Conservation (phyloP, 2,329 filamentous ascomycete genomes). For the Aureobasidium melanogenum region DNA sequence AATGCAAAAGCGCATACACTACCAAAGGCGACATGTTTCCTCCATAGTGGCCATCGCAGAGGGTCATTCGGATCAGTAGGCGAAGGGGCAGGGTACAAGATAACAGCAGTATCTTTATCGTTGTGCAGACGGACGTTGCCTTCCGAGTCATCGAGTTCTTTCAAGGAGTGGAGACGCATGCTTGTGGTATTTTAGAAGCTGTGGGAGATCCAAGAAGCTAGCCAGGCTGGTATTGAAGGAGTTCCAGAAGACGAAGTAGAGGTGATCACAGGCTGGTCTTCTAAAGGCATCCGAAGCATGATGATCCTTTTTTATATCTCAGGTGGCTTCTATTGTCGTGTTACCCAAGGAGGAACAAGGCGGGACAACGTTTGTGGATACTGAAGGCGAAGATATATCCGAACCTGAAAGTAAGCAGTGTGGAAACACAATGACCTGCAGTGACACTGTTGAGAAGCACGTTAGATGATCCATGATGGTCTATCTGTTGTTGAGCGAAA, state of each 20-base stretch:
- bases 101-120: constrained; percentile 21
- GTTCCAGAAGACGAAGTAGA: neutral
- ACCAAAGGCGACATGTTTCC: constrained; percentile 39
- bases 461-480: neutral
- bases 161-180: constrained; percentile 27
- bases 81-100: constrained; percentile 42
- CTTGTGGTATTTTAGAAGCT: constrained; percentile 8
- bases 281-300: neutral
- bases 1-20: constrained; percentile 40
- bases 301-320: neutral
- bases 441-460: neutral
- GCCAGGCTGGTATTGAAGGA: constrained; percentile 13
- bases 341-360: neutral
- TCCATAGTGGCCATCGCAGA: constrained; percentile 38
- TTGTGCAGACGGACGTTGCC: constrained; percentile 30
- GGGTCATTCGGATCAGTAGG: constrained; percentile 40
- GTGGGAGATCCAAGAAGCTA: constrained; percentile 17
- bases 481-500: neutral
- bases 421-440: neutral
- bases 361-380: neutral
- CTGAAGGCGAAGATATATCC: neutral
- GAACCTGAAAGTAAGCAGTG: neutral
- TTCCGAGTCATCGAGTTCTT: constrained; percentile 30
- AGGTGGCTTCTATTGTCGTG: neutral
- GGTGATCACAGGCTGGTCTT: neutral